Percentiles rank a stretch among this genome's conserved stretches.
These are phyloP conservation scores for Candida alai DNA, from an alignment of 805 yeast genomes.

Conservation along the genomic window DNA sequence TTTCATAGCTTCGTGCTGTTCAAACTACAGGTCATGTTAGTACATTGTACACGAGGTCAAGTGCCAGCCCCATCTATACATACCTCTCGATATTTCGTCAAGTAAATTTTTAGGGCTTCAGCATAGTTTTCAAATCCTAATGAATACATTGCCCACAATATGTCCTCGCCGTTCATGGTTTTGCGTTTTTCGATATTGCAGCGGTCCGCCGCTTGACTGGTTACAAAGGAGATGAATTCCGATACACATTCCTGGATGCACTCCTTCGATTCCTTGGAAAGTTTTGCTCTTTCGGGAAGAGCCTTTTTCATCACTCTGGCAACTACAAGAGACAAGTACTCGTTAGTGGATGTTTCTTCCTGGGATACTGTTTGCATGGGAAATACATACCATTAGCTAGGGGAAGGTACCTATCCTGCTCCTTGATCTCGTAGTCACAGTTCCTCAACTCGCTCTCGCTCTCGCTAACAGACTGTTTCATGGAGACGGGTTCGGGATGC, in stretches of 20 bases:
- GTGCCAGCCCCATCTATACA: constrained; percentile 1
- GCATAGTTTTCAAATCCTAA: constrained; percentile 80
- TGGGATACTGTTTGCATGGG: background rate
- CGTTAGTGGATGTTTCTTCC: background rate
- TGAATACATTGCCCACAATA: constrained; percentile 60
- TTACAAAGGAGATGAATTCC: constrained; percentile 75
- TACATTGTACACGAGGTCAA: constrained; percentile 3
- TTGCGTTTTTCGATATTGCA: constrained; percentile 69
- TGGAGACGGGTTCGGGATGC: too few species aligned
- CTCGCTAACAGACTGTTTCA: too few species aligned
- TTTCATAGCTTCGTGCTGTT: constrained; percentile 14
- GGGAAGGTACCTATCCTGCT: constrained; percentile 42
- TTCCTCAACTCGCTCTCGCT: constrained; percentile 16
- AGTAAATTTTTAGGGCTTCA: constrained; percentile 67
- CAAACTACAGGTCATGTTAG: constrained; percentile 14
- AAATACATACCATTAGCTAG: constrained; percentile 38
- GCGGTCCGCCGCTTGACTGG: constrained; percentile 77
- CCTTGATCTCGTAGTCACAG: constrained; percentile 40
- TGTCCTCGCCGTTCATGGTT: constrained; percentile 77
- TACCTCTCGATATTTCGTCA: constrained; percentile 23
- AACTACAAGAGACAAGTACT: constrained; percentile 25
- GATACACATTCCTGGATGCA: constrained; percentile 81
- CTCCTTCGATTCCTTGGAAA: constrained; percentile 76
- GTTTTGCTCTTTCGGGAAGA: constrained; percentile 67
- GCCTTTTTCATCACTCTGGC: constrained; percentile 77